These are phyloP conservation scores for Cryptosporidium parvum DNA, from an alignment of 169 alveolate genomes.

Conservation along the genomic window DNA sequence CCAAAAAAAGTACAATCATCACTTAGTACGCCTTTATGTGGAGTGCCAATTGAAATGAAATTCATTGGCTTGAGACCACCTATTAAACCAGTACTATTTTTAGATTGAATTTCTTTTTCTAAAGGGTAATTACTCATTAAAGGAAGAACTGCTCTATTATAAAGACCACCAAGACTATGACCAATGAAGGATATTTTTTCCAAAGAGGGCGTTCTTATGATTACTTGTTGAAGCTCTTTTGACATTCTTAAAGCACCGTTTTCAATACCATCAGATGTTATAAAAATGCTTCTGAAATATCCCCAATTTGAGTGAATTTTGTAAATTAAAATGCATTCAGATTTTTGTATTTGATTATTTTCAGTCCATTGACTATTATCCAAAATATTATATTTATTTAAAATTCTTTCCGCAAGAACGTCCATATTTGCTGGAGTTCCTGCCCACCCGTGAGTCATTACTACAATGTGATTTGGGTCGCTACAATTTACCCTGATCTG, in stretches of 20 bases:
- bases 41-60: conserved; percentile 69
- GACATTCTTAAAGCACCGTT: conserved; percentile 72
- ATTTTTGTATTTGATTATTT: not conserved
- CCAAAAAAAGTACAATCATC: conserved; percentile 61
- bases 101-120: not conserved
- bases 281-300: conserved; percentile 67
- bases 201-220: conserved; percentile 35
- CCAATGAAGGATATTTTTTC: conserved; percentile 68
- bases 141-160: conserved; percentile 73
- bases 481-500: conserved; percentile 26
- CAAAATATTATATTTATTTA: conserved; percentile 8
- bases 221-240: conserved; percentile 33
- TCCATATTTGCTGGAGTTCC: conserved; percentile 77
- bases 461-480: conserved; percentile 55
- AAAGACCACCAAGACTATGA: conserved; percentile 66
- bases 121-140: not conserved
- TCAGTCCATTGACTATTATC: not conserved
- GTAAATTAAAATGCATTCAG: conserved; percentile 46
- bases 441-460: conserved; percentile 77
- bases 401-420: conserved; percentile 65
- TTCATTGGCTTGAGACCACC: conserved; percentile 68
- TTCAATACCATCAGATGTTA: conserved; percentile 76
- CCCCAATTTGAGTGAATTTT: conserved; percentile 75
- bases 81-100: conserved; percentile 26
- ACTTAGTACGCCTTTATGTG: conserved; percentile 72